A percentile compares a stretch with the other conserved stretches of the same genome.
Evolutionary conservation across 2,329 filamentous ascomycete species (phyloP).

Genomic region (Xylaria sp.): DNA sequence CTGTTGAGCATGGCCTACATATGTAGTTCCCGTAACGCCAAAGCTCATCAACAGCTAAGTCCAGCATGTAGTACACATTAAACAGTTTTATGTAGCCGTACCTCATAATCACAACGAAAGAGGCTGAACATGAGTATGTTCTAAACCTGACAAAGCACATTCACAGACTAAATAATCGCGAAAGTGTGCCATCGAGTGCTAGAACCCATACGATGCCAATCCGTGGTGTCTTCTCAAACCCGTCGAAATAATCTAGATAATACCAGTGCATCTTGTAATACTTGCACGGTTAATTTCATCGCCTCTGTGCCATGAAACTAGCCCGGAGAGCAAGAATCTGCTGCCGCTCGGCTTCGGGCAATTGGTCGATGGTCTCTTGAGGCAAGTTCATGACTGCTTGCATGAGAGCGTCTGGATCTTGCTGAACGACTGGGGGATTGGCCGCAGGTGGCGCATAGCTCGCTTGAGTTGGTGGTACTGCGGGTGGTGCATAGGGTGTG

Average conservation of each 20-base stretch:
- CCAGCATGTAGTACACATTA: conserved; percentile 8
- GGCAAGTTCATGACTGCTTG: conserved; percentile 84
- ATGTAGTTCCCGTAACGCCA: conserved; percentile 9
- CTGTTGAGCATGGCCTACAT: conserved; percentile 6
- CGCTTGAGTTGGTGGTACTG: conserved; percentile 49
- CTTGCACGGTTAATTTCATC: conserved; percentile 15
- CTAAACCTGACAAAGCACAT: neutral
- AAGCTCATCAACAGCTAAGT: neutral
- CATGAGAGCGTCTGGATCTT: conserved; percentile 77
- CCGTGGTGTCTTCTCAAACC: neutral
- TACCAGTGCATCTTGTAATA: neutral
- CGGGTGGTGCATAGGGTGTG: conserved; percentile 58
- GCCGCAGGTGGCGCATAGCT: conserved; percentile 56
- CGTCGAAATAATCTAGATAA: neutral
- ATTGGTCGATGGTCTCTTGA: conserved; percentile 79
- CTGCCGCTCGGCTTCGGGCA: conserved; percentile 77
- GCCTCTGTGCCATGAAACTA: conserved; percentile 56
- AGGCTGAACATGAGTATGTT: neutral
- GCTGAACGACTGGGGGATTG: conserved; percentile 52
- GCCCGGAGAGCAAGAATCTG: conserved; percentile 84
- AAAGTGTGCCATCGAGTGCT: neutral
- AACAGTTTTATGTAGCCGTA: conserved; percentile 2
- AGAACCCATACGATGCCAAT: neutral
- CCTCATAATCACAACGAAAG: neutral
- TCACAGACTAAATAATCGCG: neutral